Conservation (phyloP, 108 stramenopile genomes). For the Schizochytrium sp. region DNA sequence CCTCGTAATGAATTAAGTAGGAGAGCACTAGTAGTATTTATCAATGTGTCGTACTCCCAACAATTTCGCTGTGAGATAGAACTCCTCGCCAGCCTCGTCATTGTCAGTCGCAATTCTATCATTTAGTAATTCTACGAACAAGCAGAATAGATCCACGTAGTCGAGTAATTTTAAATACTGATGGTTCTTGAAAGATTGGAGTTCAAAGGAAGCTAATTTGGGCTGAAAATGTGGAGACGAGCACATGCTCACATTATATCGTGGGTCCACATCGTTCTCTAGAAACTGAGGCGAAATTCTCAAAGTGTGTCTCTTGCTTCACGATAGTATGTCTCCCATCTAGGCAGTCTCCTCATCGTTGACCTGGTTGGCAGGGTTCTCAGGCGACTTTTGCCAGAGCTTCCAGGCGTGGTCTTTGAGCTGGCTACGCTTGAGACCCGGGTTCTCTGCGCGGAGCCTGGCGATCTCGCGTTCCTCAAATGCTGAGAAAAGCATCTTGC, state of each 20-base stretch:
- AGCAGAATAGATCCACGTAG: too few species aligned
- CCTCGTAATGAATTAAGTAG: too few species aligned
- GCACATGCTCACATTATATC: too few species aligned
- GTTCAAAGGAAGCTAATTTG: not conserved
- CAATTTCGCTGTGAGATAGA: too few species aligned
- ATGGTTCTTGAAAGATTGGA: not conserved
- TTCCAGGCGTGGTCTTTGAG: slow-evolving; percentile 90
- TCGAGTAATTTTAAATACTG: not conserved
- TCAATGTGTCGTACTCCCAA: too few species aligned
- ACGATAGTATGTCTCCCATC: not conserved
- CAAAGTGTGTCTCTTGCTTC: too few species aligned
- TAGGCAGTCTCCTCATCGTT: not conserved
- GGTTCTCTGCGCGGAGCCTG: slow-evolving; percentile 84
- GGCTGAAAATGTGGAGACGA: not conserved
- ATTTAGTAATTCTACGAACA: too few species aligned
- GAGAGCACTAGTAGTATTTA: too few species aligned
- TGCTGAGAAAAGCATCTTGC: slow-evolving; percentile 87
- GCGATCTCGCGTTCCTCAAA: slow-evolving; percentile 88
- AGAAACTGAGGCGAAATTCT: too few species aligned
- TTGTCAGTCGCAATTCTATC: too few species aligned
- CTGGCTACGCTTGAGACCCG: slow-evolving; percentile 89
- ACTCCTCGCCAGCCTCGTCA: too few species aligned
- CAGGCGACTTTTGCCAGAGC: slow-evolving; percentile 90
- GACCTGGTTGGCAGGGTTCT: slow-evolving; percentile 88
- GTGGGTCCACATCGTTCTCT: too few species aligned